Evolutionary conservation across 225 moss, liverwort and hornwort species (phyloP).

Genomic region (Neckera pumila): DNA sequence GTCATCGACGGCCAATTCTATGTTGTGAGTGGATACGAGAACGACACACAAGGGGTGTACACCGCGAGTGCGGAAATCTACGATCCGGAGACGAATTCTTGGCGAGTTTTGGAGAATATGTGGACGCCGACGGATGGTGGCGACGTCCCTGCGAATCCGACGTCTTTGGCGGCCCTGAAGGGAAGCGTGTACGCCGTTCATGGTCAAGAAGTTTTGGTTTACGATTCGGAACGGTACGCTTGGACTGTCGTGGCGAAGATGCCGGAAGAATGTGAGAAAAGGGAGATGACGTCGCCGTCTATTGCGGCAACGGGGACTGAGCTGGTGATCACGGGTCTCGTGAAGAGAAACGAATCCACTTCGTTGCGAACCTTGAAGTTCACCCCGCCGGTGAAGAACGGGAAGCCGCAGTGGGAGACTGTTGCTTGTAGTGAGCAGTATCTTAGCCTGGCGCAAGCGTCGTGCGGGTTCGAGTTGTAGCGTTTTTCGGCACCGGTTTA

Average conservation of each 20-base stretch:
- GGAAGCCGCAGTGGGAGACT: conserved; percentile 13
- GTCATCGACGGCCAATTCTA: no score
- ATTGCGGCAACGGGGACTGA: background rate
- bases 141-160: no score
- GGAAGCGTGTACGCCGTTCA: background rate
- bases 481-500: background rate
- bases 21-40: no score
- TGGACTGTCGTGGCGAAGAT: conserved; percentile 23
- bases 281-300: background rate
- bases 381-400: background rate
- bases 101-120: no score
- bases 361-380: conserved; percentile 5
- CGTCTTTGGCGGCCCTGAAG: no score
- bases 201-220: conserved; percentile 9
- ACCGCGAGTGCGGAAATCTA: no score
- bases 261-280: conserved; percentile 25
- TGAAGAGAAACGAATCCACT: background rate
- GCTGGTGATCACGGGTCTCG: conserved; percentile 25
- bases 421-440: conserved; percentile 5
- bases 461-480: conserved; percentile 30
- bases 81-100: no score
- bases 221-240: background rate
- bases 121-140: no score
- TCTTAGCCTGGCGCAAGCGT: conserved; percentile 11
- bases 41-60: no score